Evolutionary conservation across 805 yeast species (phyloP), one percentile per base, ranked within the genome.

Genomic region (Candida incommunis): DNA sequence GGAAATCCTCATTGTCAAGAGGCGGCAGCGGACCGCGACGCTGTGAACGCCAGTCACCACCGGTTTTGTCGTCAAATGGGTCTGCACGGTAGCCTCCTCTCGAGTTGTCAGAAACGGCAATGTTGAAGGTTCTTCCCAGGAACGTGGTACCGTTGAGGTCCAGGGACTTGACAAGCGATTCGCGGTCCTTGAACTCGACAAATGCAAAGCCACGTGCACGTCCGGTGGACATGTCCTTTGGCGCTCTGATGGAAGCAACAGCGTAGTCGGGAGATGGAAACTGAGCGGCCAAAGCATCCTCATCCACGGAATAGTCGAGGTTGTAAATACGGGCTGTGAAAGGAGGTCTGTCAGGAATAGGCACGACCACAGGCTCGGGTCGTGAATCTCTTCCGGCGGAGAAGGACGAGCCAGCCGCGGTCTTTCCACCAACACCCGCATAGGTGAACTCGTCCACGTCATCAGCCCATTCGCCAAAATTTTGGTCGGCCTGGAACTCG

Each of bases 281-380:
- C 47, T 60, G 57, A 22, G 55, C 59, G 23, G 50, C 48, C 22
- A 67, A 44, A 44, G 70, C 74, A 29, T 70, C 76, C 63, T 90
- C 96, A 41, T 69, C 63, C 41, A 76, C 74, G 47, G 82, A 88
- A 79, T 83, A 82, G 48, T 95, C 85, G 59, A 92, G 75, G 67
- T 88, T 87, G 60, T 76, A 76, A 53, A 90, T 72, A 61, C 85
- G 77, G n/a, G 95, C 96, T 57, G 83, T 81, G 72, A 65, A 92
- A 45, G 99, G 99, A 18, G 96, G 87, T 44, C 67, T 72, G 55
- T 86, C 90, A 41, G 99, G 99, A 49, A 92, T 72, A 40, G 95
- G 95, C 54, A 67, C 82, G 7, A 31, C 37, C 18, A 31, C 37
- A 11, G 37, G 37, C 20, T 31, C 37, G 5, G 13, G 37, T 7